A percentile compares a stretch with the other conserved stretches of the same genome.
Evolutionary conservation across 176 grass and related monocot genomes (phyloP).

Genomic region (Areca catechu): DNA sequence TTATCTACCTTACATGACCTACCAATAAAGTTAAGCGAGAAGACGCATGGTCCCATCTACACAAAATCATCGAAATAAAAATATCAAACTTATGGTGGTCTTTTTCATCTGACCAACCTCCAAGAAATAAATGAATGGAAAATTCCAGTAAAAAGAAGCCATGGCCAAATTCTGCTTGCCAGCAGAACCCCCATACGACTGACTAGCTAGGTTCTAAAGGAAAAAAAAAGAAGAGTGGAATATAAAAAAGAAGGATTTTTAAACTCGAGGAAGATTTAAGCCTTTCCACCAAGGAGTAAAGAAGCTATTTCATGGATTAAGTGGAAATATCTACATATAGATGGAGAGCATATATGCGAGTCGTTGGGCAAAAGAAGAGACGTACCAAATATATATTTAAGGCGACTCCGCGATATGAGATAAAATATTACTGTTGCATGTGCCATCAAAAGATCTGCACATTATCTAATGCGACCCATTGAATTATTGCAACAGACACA

Average conservation of each 20-base stretch:
- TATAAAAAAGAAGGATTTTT: too few species aligned
- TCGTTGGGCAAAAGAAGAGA: not conserved
- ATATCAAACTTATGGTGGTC: not conserved
- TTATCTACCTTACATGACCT: too few species aligned
- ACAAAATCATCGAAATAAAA: too few species aligned
- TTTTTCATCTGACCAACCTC: conserved; percentile 42
- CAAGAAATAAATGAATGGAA: not conserved
- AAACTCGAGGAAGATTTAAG: too few species aligned
- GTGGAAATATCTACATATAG: conserved; percentile 8
- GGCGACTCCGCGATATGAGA: too few species aligned
- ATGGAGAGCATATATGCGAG: not conserved
- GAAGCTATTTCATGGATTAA: conserved; percentile 9
- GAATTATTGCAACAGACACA: too few species aligned
- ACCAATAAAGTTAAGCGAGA: too few species aligned
- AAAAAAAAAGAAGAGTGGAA: too few species aligned
- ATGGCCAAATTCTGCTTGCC: conserved; percentile 29
- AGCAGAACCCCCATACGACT: conserved; percentile 26
- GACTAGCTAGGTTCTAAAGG: not conserved
- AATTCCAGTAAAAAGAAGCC: not conserved
- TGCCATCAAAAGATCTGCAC: too few species aligned
- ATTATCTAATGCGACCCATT: too few species aligned
- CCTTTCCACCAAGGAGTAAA: not conserved
- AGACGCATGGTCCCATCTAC: too few species aligned
- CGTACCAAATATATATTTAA: not conserved
- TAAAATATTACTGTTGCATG: too few species aligned